phyloP scores from a whole-genome alignment of 1,284 basidiomycete genomes.

The Macrocystidia cucumis region DNA sequence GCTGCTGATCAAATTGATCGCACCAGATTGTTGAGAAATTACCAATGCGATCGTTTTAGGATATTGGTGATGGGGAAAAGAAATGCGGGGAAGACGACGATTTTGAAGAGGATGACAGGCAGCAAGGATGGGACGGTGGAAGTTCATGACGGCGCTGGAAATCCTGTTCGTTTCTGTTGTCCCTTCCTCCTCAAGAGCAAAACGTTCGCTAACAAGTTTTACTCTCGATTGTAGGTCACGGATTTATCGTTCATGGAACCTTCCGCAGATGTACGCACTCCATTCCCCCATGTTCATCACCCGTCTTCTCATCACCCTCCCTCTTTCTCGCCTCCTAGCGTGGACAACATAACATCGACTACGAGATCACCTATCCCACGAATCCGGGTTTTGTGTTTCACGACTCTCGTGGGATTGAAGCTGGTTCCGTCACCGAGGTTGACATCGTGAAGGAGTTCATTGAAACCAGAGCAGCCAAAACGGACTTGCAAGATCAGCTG shows the following conservation, averaged over 20 bases:
- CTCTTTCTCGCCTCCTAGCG: neutral
- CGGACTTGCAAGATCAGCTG: neutral
- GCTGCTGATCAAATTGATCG: too few species aligned
- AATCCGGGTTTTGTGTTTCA: neutral
- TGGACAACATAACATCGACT: neutral
- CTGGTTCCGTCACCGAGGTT: neutral
- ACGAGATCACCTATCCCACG: neutral
- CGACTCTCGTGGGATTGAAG: neutral
- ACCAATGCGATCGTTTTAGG: neutral
- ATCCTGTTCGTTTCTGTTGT: neutral
- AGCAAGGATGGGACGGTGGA: neutral
- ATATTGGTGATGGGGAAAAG: constrained; percentile 1
- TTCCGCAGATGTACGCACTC: too few species aligned
- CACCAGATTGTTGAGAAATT: too few species aligned
- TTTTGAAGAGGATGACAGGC: neutral
- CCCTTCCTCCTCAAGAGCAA: neutral
- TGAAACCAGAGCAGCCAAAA: neutral
- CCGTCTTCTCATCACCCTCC: neutral
- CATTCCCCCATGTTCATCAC: too few species aligned
- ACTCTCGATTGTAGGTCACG: neutral
- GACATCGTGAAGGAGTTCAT: neutral
- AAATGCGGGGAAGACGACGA: neutral
- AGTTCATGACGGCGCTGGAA: neutral
- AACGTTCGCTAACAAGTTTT: neutral
- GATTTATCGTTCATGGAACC: neutral